Evolutionary conservation across 768 basidiomycete genomes (phyloP).

Genomic region (Pluteus cervinus): DNA sequence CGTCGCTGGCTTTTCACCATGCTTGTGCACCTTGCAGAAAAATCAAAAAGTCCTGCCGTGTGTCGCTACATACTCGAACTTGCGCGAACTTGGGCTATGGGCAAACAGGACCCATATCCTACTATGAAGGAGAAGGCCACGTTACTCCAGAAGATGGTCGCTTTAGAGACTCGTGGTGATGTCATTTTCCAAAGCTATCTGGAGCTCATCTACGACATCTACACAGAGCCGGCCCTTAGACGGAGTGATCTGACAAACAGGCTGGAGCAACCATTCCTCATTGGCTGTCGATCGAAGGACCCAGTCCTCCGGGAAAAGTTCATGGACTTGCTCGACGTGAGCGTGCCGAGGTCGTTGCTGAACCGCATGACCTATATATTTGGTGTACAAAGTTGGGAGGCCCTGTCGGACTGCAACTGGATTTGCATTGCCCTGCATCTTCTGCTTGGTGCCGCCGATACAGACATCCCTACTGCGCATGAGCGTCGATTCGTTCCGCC

Average conservation of each 20-base stretch:
- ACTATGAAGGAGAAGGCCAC: conserved; percentile 95
- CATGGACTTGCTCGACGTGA: conserved; percentile 84
- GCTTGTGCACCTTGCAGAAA: conserved; percentile 79
- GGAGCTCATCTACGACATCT: conserved; percentile 89
- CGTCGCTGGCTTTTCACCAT: conserved; percentile 74
- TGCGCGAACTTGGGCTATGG: conserved; percentile 84
- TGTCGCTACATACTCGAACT: conserved; percentile 85
- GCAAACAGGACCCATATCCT: conserved; percentile 79
- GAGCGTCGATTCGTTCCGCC: conserved; percentile 34
- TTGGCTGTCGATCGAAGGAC: conserved; percentile 86
- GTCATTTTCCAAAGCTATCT: conserved; percentile 77
- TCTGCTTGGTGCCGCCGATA: conserved; percentile 59
- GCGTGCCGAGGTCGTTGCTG: conserved; percentile 76
- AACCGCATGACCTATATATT: conserved; percentile 85
- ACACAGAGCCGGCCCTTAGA: conserved; percentile 78
- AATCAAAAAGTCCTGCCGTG: conserved; percentile 74
- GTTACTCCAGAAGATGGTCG: conserved; percentile 81
- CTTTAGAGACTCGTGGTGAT: conserved; percentile 78
- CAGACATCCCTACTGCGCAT: conserved; percentile 29
- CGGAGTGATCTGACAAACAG: conserved; percentile 92
- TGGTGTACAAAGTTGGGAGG: conserved; percentile 94
- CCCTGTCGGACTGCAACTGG: conserved; percentile 90
- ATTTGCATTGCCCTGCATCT: conserved; percentile 87
- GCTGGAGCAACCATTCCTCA: conserved; percentile 87
- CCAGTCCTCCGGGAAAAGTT: conserved; percentile 74